phyloP scores from a whole-genome alignment of 2,329 filamentous ascomycete genomes.

The Magnaporthales sp. region DNA sequence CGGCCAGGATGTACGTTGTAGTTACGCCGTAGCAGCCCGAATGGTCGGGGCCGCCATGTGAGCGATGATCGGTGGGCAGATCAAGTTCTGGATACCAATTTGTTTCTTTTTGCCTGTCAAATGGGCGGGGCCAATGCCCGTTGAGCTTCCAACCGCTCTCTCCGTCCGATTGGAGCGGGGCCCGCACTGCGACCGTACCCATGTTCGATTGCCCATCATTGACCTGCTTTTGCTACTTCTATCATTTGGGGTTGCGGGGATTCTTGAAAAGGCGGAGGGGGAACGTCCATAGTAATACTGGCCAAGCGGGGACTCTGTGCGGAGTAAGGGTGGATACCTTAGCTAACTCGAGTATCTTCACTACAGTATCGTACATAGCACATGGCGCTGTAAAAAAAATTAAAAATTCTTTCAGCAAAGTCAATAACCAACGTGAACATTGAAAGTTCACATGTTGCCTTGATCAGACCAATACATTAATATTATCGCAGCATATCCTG shows the following conservation, averaged over 20 bases:
- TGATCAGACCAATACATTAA: not conserved
- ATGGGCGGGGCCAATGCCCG: too few species aligned
- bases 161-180: too few species aligned
- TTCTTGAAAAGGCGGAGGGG: not conserved
- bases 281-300: not conserved
- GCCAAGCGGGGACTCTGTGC: not conserved
- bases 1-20: not conserved
- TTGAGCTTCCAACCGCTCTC: too few species aligned
- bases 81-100: not conserved
- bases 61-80: not conserved
- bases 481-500: not conserved
- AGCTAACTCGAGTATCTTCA: not conserved
- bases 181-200: not conserved
- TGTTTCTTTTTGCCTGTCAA: not conserved
- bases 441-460: not conserved
- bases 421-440: too few species aligned
- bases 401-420: not conserved
- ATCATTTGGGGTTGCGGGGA: not conserved
- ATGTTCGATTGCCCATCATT: not conserved
- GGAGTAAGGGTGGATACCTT: not conserved
- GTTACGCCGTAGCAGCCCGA: not conserved
- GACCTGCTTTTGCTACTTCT: not conserved
- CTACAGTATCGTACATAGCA: not conserved
- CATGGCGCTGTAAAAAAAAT: too few species aligned
- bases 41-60: not conserved